These are phyloP conservation scores for Trichosanthes cucumerina DNA, from an alignment of 306 rosid genomes.

Conservation along the genomic window DNA sequence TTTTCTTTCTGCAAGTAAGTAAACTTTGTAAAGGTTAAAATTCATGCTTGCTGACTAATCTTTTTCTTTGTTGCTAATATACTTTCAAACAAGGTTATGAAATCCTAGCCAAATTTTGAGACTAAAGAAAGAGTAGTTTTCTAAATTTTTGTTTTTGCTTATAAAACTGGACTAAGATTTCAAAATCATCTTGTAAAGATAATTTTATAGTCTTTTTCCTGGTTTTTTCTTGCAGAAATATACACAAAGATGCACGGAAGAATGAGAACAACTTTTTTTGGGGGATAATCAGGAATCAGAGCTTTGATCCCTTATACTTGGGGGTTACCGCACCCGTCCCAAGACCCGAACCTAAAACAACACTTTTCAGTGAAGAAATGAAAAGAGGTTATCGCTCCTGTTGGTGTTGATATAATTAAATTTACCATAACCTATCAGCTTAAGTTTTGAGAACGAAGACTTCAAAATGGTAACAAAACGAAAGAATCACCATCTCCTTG, in stretches of 20 bases:
- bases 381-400: no score
- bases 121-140: no score
- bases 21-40: background rate
- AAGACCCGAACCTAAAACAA: no score
- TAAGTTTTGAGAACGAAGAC: no score
- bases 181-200: background rate
- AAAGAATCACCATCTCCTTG: no score
- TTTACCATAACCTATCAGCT: no score
- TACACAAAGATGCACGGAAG: background rate
- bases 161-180: background rate
- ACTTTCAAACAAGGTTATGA: background rate
- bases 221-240: background rate
- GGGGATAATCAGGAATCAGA: no score
- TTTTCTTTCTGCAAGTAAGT: conserved; percentile 33
- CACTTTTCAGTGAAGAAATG: no score
- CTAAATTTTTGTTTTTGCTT: background rate
- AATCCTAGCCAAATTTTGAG: background rate
- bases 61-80: background rate
- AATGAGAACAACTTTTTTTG: background rate
- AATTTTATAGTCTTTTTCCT: background rate
- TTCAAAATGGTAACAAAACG: no score
- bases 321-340: no score
- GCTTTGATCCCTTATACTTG: no score
- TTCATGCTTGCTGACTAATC: background rate
- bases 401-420: no score